A percentile compares a stretch with the other conserved stretches of the same genome.
These are phyloP conservation scores for Endocalyx cinctus DNA, from an alignment of 2,329 filamentous ascomycete genomes.

Conservation along the genomic window DNA sequence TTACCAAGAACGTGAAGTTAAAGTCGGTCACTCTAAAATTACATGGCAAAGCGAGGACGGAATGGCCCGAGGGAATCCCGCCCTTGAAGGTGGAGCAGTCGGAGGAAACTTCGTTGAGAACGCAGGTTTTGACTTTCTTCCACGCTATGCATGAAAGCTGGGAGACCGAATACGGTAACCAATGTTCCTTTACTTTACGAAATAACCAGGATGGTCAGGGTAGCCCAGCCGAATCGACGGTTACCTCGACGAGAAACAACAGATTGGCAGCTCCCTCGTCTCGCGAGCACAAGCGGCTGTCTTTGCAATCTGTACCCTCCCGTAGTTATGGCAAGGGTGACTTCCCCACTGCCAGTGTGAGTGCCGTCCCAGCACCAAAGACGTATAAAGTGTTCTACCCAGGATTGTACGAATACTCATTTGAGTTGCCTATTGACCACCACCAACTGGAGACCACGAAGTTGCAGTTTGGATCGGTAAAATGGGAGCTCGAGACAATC, in stretches of 20 bases:
- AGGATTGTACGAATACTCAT: conserved; percentile 63
- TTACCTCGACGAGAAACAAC: too few species aligned
- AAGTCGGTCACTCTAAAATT: conserved; percentile 88
- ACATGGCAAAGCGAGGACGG: conserved; percentile 77
- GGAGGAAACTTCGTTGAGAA: conserved; percentile 81
- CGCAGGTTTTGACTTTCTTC: conserved; percentile 89
- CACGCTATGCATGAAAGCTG: conserved; percentile 64
- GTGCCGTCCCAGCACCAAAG: conserved; percentile 55
- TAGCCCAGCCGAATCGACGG: conserved; percentile 25
- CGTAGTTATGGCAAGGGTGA: conserved; percentile 83
- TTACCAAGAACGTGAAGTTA: conserved; percentile 88
- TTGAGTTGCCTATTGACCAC: conserved; percentile 86
- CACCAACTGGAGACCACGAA: conserved; percentile 85
- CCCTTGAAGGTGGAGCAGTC: conserved; percentile 78
- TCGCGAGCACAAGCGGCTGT: conserved; percentile 62
- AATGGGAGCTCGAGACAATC: conserved; percentile 80
- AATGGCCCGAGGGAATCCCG: conserved; percentile 96
- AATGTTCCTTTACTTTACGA: conserved; percentile 52
- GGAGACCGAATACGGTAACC: conserved; percentile 59
- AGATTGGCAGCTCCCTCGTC: conserved; percentile 35
- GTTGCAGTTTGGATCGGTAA: conserved; percentile 79
- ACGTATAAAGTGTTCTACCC: conserved; percentile 85
- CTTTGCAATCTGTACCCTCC: conserved; percentile 74
- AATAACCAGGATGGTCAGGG: conserved; percentile 27
- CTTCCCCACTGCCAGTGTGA: too few species aligned